phyloP scores from a whole-genome alignment of 371 early-diverging fungal species.

The Haplosporangium sp. region DNA sequence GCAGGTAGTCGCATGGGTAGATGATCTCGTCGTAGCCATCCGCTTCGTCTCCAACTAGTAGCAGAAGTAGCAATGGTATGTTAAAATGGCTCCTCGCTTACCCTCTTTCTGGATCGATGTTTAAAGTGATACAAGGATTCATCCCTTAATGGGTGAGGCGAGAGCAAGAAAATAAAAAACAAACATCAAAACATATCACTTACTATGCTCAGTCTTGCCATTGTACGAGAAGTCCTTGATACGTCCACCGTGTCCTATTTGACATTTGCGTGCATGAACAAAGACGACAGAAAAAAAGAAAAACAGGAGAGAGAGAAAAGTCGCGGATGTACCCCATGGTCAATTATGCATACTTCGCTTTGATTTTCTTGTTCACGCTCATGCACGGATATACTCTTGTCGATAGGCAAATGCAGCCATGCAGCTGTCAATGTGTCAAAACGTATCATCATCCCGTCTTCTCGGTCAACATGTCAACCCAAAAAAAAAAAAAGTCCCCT shows the following conservation, averaged over 20 bases:
- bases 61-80: not conserved
- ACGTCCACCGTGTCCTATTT: constrained; percentile 85
- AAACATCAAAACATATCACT: constrained; percentile 13
- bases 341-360: not conserved
- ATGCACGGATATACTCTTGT: too few species aligned
- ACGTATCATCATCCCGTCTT: too few species aligned
- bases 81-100: not conserved
- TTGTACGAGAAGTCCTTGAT: constrained; percentile 56
- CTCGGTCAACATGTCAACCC: too few species aligned
- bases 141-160: constrained; percentile 10
- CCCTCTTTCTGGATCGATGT: too few species aligned
- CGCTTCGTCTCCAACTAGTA: constrained; percentile 65
- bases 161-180: constrained; percentile 51
- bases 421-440: too few species aligned
- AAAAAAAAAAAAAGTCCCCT: constrained; percentile 42
- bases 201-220: constrained; percentile 55
- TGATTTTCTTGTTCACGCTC: not conserved
- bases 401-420: too few species aligned
- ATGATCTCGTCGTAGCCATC: constrained; percentile 75
- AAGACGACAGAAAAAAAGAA: not conserved
- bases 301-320: constrained; percentile 1
- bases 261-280: not conserved
- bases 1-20: constrained; percentile 70
- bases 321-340: not conserved
- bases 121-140: not conserved